phyloP scores from a whole-genome alignment of 1,139 yeast species.

The Debaryomyces nepalensis region DNA sequence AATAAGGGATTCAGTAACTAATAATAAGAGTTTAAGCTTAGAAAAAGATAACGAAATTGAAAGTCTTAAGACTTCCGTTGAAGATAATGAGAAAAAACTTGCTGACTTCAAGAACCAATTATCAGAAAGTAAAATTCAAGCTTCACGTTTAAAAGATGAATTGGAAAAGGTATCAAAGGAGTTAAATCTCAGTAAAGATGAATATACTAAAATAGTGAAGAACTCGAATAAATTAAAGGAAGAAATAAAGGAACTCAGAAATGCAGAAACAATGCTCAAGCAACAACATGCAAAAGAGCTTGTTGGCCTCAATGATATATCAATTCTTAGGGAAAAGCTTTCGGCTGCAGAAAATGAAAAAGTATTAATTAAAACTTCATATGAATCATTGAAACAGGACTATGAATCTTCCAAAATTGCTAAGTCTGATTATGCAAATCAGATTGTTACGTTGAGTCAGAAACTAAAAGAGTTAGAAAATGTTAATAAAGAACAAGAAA shows the following conservation, averaged over 20 bases:
- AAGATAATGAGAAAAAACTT: slow-evolving; percentile 12
- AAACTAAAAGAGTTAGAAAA: slow-evolving; percentile 29
- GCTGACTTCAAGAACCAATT: slow-evolving; percentile 1
- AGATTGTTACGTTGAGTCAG: slow-evolving; percentile 30
- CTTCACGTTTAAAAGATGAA: slow-evolving; percentile 1
- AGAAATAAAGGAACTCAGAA: slow-evolving; percentile 7
- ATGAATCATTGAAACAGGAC: slow-evolving; percentile 38
- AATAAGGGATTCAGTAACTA: slow-evolving; percentile 12
- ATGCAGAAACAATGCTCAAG: slow-evolving; percentile 2
- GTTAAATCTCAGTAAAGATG: slow-evolving; percentile 2
- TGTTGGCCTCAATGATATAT: slow-evolving; percentile 15
- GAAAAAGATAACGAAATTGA: slow-evolving; percentile 9
- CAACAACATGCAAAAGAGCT: slow-evolving; percentile 14
- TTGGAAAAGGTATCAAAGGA: slow-evolving; percentile 7
- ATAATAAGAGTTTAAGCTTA: neutral
- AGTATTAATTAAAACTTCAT: slow-evolving; percentile 20
- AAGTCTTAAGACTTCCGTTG: slow-evolving; percentile 12
- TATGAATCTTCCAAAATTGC: slow-evolving; percentile 34
- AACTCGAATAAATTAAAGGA: slow-evolving; percentile 20
- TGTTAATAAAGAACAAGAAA: slow-evolving; percentile 22
- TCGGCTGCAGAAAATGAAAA: slow-evolving; percentile 17
- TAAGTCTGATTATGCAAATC: slow-evolving; percentile 32
- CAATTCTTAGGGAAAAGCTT: slow-evolving; percentile 19
- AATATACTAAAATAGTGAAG: slow-evolving; percentile 15
- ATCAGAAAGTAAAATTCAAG: neutral